These are phyloP conservation scores for Teunomyces atbi DNA, from an alignment of 805 yeast genomes.

Conservation along the genomic window DNA sequence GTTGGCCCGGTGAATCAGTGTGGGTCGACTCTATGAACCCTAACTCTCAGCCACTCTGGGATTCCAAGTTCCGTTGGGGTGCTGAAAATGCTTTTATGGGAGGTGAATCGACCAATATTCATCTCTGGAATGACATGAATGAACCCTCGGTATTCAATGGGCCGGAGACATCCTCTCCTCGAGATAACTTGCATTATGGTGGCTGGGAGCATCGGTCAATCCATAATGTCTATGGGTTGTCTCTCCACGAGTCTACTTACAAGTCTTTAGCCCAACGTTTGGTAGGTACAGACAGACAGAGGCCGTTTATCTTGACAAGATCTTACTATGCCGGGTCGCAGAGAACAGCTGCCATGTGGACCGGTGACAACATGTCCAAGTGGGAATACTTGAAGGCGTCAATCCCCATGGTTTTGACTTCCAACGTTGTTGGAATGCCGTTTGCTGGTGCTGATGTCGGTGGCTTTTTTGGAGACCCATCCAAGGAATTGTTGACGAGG, in stretches of 20 bases:
- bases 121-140: conserved; percentile 97
- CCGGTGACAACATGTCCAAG: conserved; percentile 91
- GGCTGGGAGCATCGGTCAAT: conserved; percentile 88
- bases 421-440: conserved; percentile 82
- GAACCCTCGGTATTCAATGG: conserved; percentile 96
- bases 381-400: conserved; percentile 86
- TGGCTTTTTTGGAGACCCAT: conserved; percentile 92
- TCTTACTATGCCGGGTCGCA: conserved; percentile 91
- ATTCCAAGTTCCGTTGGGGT: conserved; percentile 47
- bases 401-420: conserved; percentile 82
- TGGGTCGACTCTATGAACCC: conserved; percentile 90
- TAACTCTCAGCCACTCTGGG: conserved; percentile 60
- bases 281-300: conserved; percentile 39
- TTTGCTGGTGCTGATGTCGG: conserved; percentile 97
- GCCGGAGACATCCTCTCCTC: conserved; percentile 89
- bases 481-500: conserved; percentile 73
- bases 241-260: conserved; percentile 78
- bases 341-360: conserved; percentile 91
- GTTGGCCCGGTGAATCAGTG: conserved; percentile 97
- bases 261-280: conserved; percentile 58
- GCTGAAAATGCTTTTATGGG: conserved; percentile 31
- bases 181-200: conserved; percentile 74
- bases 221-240: conserved; percentile 81
- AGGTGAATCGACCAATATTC: conserved; percentile 60
- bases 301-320: conserved; percentile 89